A percentile compares a stretch with the other conserved stretches of the same genome.
These are phyloP conservation scores for Pichia californica DNA, from an alignment of 805 yeast species.

Conservation along the genomic window DNA sequence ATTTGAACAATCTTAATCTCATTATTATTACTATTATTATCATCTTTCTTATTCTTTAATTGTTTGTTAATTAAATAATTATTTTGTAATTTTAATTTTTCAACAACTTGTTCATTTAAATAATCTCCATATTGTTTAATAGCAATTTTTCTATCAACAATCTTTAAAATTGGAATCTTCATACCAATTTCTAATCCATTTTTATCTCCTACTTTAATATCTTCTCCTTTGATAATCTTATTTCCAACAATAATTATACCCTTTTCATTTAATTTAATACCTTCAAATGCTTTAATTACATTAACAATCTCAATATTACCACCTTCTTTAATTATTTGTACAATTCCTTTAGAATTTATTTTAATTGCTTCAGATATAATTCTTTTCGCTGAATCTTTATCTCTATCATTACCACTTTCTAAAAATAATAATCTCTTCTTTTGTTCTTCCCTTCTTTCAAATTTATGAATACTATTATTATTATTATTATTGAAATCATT, in stretches of 20 bases:
- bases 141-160: constrained; percentile 19
- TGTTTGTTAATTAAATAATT: constrained; percentile 15
- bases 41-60: constrained; percentile 5
- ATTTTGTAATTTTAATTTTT: constrained; percentile 12
- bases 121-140: constrained; percentile 25
- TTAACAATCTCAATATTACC: constrained; percentile 13
- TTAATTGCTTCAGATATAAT: constrained; percentile 15
- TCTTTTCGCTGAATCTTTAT: constrained; percentile 22
- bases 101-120: constrained; percentile 18
- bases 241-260: constrained; percentile 22
- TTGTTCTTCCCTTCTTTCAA: background rate
- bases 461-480: background rate
- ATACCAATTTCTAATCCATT: background rate
- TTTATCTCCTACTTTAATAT: constrained; percentile 5
- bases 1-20: constrained; percentile 38
- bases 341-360: constrained; percentile 15
- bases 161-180: constrained; percentile 19
- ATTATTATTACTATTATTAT: constrained; percentile 1
- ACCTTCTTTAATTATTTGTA: constrained; percentile 17
- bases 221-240: constrained; percentile 5
- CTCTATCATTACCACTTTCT: constrained; percentile 23
- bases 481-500: background rate
- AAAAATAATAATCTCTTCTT: constrained; percentile 4
- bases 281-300: constrained; percentile 11
- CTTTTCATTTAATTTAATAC: constrained; percentile 20